Percentiles rank a stretch among this genome's conserved stretches.
These are phyloP conservation scores for Cyathus striatus DNA, from an alignment of 768 basidiomycete genomes.

Conservation along the genomic window DNA sequence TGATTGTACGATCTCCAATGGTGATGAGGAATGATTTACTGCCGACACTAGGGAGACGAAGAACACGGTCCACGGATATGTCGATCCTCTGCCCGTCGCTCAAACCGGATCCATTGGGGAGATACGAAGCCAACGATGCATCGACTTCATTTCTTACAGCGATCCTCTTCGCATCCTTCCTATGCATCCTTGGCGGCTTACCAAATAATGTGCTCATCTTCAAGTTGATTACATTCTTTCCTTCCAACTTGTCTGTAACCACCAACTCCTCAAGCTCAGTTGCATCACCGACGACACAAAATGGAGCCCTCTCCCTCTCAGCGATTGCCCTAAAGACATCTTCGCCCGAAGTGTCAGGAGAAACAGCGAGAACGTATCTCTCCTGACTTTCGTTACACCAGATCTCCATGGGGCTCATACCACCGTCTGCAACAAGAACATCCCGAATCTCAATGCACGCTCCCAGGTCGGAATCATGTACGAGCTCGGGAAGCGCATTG, in stretches of 20 bases:
- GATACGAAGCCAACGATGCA: slow-evolving; percentile 58
- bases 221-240: slow-evolving; percentile 82
- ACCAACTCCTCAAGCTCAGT: slow-evolving; percentile 78
- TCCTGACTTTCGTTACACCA: slow-evolving; percentile 99
- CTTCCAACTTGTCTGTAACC: slow-evolving; percentile 83
- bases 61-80: slow-evolving; percentile 72
- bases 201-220: slow-evolving; percentile 36
- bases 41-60: slow-evolving; percentile 87
- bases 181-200: background rate
- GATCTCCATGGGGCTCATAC: slow-evolving; percentile 99
- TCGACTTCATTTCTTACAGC: slow-evolving; percentile 55
- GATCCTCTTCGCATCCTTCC: slow-evolving; percentile 34
- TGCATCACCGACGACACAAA: slow-evolving; percentile 85
- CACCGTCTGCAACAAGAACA: slow-evolving; percentile 84
- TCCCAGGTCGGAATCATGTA: slow-evolving; percentile 92
- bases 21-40: slow-evolving; percentile 98
- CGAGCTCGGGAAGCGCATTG: slow-evolving; percentile 94
- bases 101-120: slow-evolving; percentile 45
- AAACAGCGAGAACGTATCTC: slow-evolving; percentile 91
- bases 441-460: slow-evolving; percentile 92
- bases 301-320: slow-evolving; percentile 88
- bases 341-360: slow-evolving; percentile 50
- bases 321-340: slow-evolving; percentile 77
- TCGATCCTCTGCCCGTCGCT: too few relatives aligned
- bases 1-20: slow-evolving; percentile 92